Percentiles rank a stretch among this genome's conserved stretches.
phyloP scores from a whole-genome alignment of 139 green algal species.

The Klebsormidium nitens region DNA sequence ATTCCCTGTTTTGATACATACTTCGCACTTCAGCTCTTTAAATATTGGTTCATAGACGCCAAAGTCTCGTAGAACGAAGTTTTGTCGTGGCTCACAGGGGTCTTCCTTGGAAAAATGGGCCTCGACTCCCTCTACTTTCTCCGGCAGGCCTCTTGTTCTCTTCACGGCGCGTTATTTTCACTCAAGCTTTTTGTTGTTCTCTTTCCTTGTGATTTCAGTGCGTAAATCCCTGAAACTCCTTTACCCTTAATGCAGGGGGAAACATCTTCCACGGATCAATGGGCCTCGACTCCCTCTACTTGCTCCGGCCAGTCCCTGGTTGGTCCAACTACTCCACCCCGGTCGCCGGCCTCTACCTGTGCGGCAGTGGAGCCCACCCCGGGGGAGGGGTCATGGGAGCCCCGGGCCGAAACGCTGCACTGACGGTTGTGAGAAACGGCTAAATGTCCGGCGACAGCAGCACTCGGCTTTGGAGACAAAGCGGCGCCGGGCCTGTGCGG shows the following conservation, averaged over 20 bases:
- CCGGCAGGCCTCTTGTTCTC: constrained; percentile 1
- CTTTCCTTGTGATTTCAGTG: too few relatives aligned
- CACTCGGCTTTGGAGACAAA: too few relatives aligned
- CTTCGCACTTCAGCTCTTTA: too few relatives aligned
- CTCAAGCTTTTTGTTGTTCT: too few relatives aligned
- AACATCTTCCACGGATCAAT: constrained; percentile 29
- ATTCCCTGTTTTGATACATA: too few relatives aligned
- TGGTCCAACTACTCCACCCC: constrained; percentile 11
- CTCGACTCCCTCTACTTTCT: constrained; percentile 5
- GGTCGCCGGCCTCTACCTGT: constrained; percentile 16
- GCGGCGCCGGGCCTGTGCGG: too few relatives aligned
- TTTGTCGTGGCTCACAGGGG: too few relatives aligned
- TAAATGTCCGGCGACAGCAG: too few relatives aligned
- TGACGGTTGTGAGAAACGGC: not conserved
- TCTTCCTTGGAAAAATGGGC: constrained; percentile 13
- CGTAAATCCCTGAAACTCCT: too few relatives aligned
- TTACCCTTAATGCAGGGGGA: not conserved
- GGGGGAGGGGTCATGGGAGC: constrained; percentile 20
- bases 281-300: constrained; percentile 7
- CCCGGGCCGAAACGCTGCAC: constrained; percentile 3
- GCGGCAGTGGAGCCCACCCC: constrained; percentile 13
- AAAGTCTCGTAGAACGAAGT: too few relatives aligned
- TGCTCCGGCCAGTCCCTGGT: constrained; percentile 2
- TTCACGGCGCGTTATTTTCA: too few relatives aligned
- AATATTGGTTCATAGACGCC: too few relatives aligned